A percentile compares a stretch with the other conserved stretches of the same genome.
These are phyloP conservation scores for Neopestalotiopsis sp. DNA, from an alignment of 2,329 filamentous ascomycete species.

Conservation along the genomic window DNA sequence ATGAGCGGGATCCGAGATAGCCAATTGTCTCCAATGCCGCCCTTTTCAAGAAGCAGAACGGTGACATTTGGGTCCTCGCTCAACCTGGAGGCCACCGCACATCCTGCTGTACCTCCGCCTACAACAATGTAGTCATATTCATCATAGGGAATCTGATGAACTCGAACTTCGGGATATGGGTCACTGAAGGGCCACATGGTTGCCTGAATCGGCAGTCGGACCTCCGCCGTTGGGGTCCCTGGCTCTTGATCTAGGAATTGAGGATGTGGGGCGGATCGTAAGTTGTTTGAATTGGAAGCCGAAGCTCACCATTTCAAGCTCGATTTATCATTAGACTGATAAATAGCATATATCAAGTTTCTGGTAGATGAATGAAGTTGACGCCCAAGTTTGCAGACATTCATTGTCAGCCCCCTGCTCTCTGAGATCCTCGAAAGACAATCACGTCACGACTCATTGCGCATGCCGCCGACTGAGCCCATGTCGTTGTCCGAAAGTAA, in stretches of 20 bases:
- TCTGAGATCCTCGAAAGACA: no score
- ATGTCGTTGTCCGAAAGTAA: neutral
- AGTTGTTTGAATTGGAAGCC: no score
- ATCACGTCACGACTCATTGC: no score
- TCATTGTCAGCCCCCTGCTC: no score
- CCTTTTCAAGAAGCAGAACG: constrained; percentile 21
- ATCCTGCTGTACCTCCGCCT: constrained; percentile 22
- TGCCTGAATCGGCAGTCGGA: neutral
- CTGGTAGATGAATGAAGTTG: no score
- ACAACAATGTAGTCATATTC: constrained; percentile 25
- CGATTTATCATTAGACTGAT: no score
- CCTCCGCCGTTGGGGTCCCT: neutral
- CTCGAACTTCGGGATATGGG: constrained; percentile 18
- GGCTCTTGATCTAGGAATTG: neutral
- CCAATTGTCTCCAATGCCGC: constrained; percentile 20
- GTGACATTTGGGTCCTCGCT: constrained; percentile 21
- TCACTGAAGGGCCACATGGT: constrained; percentile 21
- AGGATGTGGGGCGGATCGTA: neutral
- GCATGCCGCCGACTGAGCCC: neutral
- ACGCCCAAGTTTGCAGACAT: no score
- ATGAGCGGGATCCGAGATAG: constrained; percentile 22
- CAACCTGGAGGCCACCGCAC: constrained; percentile 19
- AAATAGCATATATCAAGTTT: no score
- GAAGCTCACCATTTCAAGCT: no score
- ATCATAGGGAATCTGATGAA: constrained; percentile 12